Percentiles rank a stretch among this genome's conserved stretches.
Conservation (phyloP, 371 early-diverging fungal genomes). For the Amoeboaphelidium protococcarum region DNA sequence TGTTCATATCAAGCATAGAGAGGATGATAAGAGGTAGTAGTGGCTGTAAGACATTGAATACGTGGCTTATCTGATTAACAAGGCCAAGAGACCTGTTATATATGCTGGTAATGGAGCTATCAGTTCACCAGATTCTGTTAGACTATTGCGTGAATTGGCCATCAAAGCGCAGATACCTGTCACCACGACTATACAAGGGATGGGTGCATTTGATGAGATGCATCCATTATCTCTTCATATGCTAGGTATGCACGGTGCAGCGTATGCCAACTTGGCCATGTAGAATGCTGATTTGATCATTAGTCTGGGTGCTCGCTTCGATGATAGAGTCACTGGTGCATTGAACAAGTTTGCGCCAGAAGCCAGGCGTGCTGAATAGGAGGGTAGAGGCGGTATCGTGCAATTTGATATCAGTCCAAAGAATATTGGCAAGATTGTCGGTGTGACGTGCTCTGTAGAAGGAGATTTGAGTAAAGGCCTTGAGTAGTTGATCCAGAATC, state of each 20-base stretch:
- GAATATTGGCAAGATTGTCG: conserved; percentile 90
- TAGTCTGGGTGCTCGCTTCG: conserved; percentile 90
- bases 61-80: conserved; percentile 56
- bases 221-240: conserved; percentile 38
- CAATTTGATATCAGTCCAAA: conserved; percentile 96
- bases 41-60: conserved; percentile 20
- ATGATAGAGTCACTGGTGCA: conserved; percentile 89
- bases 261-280: conserved; percentile 88
- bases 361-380: conserved; percentile 57
- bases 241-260: conserved; percentile 95
- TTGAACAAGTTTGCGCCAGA: conserved; percentile 58
- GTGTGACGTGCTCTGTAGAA: conserved; percentile 65
- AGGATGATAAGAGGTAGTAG: too few relatives aligned
- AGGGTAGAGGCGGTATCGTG: conserved; percentile 75
- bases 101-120: conserved; percentile 83
- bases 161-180: conserved; percentile 73
- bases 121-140: conserved; percentile 49
- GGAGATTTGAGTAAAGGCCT: conserved; percentile 77
- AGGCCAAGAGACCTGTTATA: conserved; percentile 68
- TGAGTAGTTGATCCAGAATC: conserved; percentile 38
- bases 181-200: conserved; percentile 71
- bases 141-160: conserved; percentile 43
- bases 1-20: background rate
- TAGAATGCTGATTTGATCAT: conserved; percentile 80
- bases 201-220: conserved; percentile 73